These are phyloP conservation scores for Hamigera avellanea DNA, from an alignment of 495 filamentous ascomycete genomes.

Conservation along the genomic window DNA sequence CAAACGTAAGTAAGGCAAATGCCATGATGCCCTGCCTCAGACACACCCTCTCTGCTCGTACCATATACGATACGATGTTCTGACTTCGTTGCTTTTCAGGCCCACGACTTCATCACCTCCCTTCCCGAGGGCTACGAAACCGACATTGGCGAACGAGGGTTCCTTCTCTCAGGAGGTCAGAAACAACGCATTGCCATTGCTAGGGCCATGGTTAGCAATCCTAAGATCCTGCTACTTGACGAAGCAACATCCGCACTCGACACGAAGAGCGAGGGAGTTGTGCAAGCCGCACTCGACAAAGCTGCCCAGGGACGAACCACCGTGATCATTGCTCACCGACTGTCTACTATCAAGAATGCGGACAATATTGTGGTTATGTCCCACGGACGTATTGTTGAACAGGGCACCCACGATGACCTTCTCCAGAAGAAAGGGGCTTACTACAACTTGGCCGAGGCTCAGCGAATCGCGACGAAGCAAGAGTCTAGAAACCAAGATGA, in stretches of 20 bases:
- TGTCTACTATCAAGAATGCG: constrained; percentile 36
- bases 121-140: constrained; percentile 10
- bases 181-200: constrained; percentile 35
- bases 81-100: too few species aligned
- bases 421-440: constrained; percentile 34
- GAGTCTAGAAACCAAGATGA: too few species aligned
- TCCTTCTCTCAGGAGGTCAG: constrained; percentile 22
- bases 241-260: constrained; percentile 45
- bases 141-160: constrained; percentile 8
- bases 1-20: too few species aligned
- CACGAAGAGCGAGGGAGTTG: constrained; percentile 20
- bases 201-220: constrained; percentile 27
- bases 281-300: constrained; percentile 14
- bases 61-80: too few species aligned
- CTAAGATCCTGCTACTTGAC: constrained; percentile 35
- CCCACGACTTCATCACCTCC: constrained; percentile 12
- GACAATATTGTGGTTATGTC: constrained; percentile 35
- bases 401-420: constrained; percentile 25
- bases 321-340: constrained; percentile 31
- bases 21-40: too few species aligned
- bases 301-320: constrained; percentile 21
- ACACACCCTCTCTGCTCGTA: too few species aligned
- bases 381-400: constrained; percentile 27
- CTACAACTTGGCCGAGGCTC: constrained; percentile 45
- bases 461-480: constrained; percentile 48